phyloP scores from a whole-genome alignment of 345 rosid species.

The Kernera saxatilis region DNA sequence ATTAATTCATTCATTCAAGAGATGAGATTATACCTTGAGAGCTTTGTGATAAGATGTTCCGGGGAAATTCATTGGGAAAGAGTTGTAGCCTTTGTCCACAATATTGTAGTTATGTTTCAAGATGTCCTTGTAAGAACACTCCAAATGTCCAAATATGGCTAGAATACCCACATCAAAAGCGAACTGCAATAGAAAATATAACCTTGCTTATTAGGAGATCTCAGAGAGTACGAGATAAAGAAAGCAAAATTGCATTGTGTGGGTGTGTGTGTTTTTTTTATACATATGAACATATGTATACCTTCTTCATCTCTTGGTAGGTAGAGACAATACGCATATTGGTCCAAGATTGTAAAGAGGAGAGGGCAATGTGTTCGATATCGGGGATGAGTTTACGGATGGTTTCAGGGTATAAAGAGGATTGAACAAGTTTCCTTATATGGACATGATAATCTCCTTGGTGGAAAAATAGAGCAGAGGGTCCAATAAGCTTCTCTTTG shows the following conservation, averaged over 20 bases:
- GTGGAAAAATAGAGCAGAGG: conserved; percentile 75
- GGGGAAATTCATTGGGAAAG: conserved; percentile 62
- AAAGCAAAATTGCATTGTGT: conserved; percentile 4
- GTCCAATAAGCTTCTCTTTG: conserved; percentile 81
- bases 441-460: conserved; percentile 63
- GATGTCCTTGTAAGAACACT: conserved; percentile 39
- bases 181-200: conserved; percentile 38
- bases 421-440: conserved; percentile 67
- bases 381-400: conserved; percentile 53
- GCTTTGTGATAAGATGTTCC: conserved; percentile 73
- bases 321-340: conserved; percentile 42
- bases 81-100: conserved; percentile 83
- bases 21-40: conserved; percentile 41
- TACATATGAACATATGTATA: conserved; percentile 1
- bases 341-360: conserved; percentile 55
- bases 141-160: conserved; percentile 64
- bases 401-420: conserved; percentile 48
- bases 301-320: conserved; percentile 80
- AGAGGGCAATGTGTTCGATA: conserved; percentile 49
- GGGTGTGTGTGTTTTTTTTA: neutral
- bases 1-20: neutral
- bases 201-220: neutral
- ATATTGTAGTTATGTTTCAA: conserved; percentile 55
- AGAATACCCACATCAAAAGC: conserved; percentile 75
- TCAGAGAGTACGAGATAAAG: neutral